Percentiles rank a stretch among this genome's conserved stretches.
These are phyloP conservation scores for Nicotiana otophora DNA, from an alignment of 257 asterid genomes.

Conservation along the genomic window DNA sequence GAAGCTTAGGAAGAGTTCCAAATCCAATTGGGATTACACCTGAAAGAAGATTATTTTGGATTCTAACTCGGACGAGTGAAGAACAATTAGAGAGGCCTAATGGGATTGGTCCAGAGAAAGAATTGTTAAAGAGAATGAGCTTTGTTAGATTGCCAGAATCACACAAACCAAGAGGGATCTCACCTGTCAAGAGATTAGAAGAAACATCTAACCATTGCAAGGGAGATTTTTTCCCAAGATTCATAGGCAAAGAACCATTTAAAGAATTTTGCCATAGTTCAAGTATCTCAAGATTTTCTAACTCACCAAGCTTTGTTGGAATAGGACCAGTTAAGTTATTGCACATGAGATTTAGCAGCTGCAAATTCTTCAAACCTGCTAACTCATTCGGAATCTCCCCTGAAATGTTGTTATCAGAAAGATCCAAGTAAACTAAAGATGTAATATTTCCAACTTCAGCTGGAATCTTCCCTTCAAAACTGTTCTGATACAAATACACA, in stretches of 20 bases:
- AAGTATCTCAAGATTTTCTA: constrained; percentile 50
- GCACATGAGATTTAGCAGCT: constrained; percentile 73
- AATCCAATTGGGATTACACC: constrained; percentile 67
- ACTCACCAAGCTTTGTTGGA: constrained; percentile 44
- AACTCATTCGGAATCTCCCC: constrained; percentile 62
- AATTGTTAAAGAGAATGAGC: constrained; percentile 72
- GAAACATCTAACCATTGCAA: constrained; percentile 71
- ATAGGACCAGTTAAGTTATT: constrained; percentile 48
- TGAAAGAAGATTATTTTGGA: constrained; percentile 48
- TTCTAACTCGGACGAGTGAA: constrained; percentile 58
- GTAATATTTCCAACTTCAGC: constrained; percentile 48
- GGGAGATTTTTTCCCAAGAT: constrained; percentile 52
- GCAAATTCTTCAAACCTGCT: constrained; percentile 42
- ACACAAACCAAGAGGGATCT: constrained; percentile 58
- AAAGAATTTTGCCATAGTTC: constrained; percentile 63
- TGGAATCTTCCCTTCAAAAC: constrained; percentile 54
- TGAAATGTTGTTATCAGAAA: constrained; percentile 48
- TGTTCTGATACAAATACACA: constrained; percentile 55
- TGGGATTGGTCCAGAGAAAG: constrained; percentile 65
- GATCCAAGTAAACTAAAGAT: constrained; percentile 50
- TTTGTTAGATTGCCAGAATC: constrained; percentile 55
- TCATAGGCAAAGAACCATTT: constrained; percentile 49
- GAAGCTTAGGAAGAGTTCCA: constrained; percentile 57
- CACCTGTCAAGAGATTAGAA: constrained; percentile 53
- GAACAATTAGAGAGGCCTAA: constrained; percentile 52